Evolutionary conservation across 2,329 filamentous ascomycete genomes (phyloP).

Genomic region (Aspergillus sp.): DNA sequence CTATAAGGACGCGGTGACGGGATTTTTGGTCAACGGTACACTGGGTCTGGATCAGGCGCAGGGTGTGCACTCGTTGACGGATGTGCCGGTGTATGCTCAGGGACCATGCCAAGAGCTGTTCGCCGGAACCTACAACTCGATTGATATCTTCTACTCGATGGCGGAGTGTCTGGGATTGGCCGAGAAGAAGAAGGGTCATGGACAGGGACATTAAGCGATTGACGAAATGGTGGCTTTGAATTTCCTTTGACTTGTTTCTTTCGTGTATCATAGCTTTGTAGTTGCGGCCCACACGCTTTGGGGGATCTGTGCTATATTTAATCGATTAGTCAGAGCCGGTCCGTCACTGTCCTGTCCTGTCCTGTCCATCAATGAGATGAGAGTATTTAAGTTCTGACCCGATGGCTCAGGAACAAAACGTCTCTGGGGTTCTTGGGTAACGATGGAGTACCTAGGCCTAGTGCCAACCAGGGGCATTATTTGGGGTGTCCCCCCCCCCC

Average conservation of each 20-base stretch:
- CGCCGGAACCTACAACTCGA: slow-evolving; percentile 45
- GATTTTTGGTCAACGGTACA: slow-evolving; percentile 74
- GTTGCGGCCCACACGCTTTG: not conserved
- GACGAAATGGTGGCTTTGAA: not conserved
- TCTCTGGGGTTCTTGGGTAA: too few relatives aligned
- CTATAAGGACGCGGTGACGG: slow-evolving; percentile 62
- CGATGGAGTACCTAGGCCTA: too few relatives aligned
- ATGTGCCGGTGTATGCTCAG: slow-evolving; percentile 74
- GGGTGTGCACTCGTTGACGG: slow-evolving; percentile 74
- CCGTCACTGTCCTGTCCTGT: too few relatives aligned
- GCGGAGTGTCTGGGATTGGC: slow-evolving; percentile 39
- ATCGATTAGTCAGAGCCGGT: too few relatives aligned
- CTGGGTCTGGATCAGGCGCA: slow-evolving; percentile 60
- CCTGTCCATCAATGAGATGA: too few relatives aligned
- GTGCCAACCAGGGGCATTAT: not conserved
- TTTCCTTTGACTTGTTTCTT: not conserved
- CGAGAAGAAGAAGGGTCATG: slow-evolving; percentile 14
- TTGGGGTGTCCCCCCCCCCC: not conserved
- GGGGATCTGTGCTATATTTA: too few relatives aligned
- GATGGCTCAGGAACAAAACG: too few relatives aligned
- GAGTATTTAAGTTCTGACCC: too few relatives aligned
- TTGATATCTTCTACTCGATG: slow-evolving; percentile 42
- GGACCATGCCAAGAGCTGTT: slow-evolving; percentile 78
- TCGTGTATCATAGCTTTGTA: not conserved
- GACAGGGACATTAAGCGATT: not conserved